Conservation (phyloP, 148 eudicot species). For the Camellia lanceoleosa region DNA sequence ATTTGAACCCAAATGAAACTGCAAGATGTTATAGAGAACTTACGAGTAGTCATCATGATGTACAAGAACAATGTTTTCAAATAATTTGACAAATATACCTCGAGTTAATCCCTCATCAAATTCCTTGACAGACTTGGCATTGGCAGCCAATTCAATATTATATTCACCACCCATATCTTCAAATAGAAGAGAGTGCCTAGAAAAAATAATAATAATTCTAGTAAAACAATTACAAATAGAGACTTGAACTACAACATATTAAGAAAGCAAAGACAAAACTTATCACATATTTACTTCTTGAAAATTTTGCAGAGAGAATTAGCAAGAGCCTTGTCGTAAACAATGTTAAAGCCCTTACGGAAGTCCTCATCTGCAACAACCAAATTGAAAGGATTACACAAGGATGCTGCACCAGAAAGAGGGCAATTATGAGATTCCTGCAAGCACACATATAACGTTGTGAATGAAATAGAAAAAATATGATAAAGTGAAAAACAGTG, state of each 20-base stretch:
- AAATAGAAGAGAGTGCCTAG: slow-evolving; percentile 77
- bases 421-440: slow-evolving; percentile 74
- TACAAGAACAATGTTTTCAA: neutral
- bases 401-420: slow-evolving; percentile 87
- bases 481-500: neutral
- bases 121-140: slow-evolving; percentile 84
- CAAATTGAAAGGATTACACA: slow-evolving; percentile 96
- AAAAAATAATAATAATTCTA: slow-evolving; percentile 13
- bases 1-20: slow-evolving; percentile 98
- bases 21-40: slow-evolving; percentile 28
- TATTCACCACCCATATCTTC: slow-evolving; percentile 87
- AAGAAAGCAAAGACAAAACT: neutral
- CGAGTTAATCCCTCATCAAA: slow-evolving; percentile 92
- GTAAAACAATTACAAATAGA: slow-evolving; percentile 13
- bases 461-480: neutral
- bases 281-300: slow-evolving; percentile 43
- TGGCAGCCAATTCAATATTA: slow-evolving; percentile 68
- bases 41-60: slow-evolving; percentile 9
- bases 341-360: slow-evolving; percentile 79
- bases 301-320: slow-evolving; percentile 73
- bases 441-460: neutral
- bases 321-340: slow-evolving; percentile 85
- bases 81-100: slow-evolving; percentile 35
- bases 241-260: neutral
- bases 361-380: slow-evolving; percentile 92